These are phyloP conservation scores for Penicillium expansum DNA, from an alignment of 2,329 filamentous ascomycete species.

Conservation along the genomic window DNA sequence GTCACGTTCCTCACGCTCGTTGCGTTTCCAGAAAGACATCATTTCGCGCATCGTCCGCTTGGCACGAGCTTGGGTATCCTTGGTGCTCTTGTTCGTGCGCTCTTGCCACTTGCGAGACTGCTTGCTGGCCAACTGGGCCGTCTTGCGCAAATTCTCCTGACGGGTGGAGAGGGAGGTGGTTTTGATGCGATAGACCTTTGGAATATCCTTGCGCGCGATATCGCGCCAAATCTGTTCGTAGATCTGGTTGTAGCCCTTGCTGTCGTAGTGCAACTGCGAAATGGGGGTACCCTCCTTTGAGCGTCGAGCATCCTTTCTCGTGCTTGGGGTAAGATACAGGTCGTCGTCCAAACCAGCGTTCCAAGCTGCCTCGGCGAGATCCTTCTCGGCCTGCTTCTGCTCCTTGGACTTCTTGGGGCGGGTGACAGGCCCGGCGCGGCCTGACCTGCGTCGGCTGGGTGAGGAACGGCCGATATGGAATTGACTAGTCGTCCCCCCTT, in stretches of 20 bases:
- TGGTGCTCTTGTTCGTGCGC: conserved; percentile 96
- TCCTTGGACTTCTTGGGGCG: conserved; percentile 85
- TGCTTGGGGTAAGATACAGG: conserved; percentile 55
- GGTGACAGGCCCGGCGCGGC: conserved; percentile 50
- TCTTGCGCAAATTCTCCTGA: conserved; percentile 95
- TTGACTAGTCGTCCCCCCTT: conserved; percentile 80
- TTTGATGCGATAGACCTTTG: conserved; percentile 87
- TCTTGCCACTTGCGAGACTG: conserved; percentile 97
- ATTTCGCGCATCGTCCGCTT: conserved; percentile 99
- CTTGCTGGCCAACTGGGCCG: conserved; percentile 91
- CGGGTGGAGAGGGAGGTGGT: conserved; percentile 81
- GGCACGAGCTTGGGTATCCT: conserved; percentile 92
- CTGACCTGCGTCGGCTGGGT: conserved; percentile 53
- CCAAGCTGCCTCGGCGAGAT: conserved; percentile 82
- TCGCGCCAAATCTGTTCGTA: conserved; percentile 98
- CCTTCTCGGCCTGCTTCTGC: conserved; percentile 67
- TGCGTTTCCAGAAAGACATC: conserved; percentile 99
- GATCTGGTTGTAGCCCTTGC: conserved; percentile 92
- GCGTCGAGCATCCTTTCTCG: conserved; percentile 43
- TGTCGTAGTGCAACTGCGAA: conserved; percentile 68
- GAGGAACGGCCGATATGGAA: conserved; percentile 67
- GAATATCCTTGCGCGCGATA: conserved; percentile 86
- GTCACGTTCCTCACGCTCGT: conserved; percentile 95
- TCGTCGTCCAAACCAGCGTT: conserved; percentile 59
- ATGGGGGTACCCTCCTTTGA: conserved; percentile 46